A percentile compares a stretch with the other conserved stretches of the same genome.
These are phyloP conservation scores for Albugo candida DNA, from an alignment of 352 stramenopile genomes.

Conservation along the genomic window DNA sequence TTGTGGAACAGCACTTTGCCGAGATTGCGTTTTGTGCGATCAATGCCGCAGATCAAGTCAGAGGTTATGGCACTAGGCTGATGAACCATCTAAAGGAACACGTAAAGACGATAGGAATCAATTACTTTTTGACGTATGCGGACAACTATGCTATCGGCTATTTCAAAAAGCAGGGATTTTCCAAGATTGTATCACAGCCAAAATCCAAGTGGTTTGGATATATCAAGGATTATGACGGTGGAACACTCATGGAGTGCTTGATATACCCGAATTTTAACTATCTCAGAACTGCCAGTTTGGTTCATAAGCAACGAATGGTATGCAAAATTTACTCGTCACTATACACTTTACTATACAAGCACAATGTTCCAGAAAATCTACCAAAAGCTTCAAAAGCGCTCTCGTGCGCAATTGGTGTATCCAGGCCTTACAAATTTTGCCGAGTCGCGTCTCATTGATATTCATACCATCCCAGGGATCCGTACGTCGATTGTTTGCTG, in stretches of 20 bases:
- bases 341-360: background rate
- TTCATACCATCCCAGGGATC: slow-evolving; percentile 73
- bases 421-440: slow-evolving; percentile 47
- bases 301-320: slow-evolving; percentile 88
- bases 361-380: slow-evolving; percentile 29
- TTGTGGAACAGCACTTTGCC: slow-evolving; percentile 89
- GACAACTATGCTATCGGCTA: slow-evolving; percentile 99
- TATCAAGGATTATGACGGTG: slow-evolving; percentile 99
- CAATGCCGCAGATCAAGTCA: slow-evolving; percentile 90
- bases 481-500: slow-evolving; percentile 26
- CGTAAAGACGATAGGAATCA: slow-evolving; percentile 79
- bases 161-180: slow-evolving; percentile 94
- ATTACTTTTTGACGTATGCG: slow-evolving; percentile 97
- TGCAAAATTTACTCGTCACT: slow-evolving; percentile 13
- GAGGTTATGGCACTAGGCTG: slow-evolving; percentile 94
- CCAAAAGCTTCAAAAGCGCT: slow-evolving; percentile 65
- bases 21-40: slow-evolving; percentile 99
- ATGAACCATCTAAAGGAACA: slow-evolving; percentile 99
- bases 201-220: slow-evolving; percentile 88
- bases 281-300: slow-evolving; percentile 88
- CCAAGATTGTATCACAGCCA: slow-evolving; percentile 76
- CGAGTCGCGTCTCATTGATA: slow-evolving; percentile 64
- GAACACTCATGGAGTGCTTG: slow-evolving; percentile 98
- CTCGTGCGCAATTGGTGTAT: slow-evolving; percentile 51
- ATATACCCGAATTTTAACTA: slow-evolving; percentile 97